A percentile compares a stretch with the other conserved stretches of the same genome.
Evolutionary conservation across 208 protist species (phyloP).

Genomic region (Angomonas desouzai): DNA sequence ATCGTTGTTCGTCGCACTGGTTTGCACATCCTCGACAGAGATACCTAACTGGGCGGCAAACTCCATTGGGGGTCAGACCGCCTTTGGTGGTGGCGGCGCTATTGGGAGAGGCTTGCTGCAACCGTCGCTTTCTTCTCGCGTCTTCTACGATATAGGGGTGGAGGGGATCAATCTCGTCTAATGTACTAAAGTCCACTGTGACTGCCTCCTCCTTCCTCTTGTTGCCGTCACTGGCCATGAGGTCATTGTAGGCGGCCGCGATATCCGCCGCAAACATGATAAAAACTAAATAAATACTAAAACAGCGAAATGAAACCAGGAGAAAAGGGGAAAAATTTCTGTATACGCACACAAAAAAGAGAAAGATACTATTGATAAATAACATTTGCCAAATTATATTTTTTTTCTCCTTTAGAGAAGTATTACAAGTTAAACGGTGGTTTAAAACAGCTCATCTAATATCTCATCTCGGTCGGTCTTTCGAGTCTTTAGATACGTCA

Average conservation of each 20-base stretch:
- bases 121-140: neutral
- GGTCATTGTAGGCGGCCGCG: neutral
- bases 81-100: neutral
- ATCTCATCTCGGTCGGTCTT: conserved; percentile 54
- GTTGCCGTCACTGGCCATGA: neutral
- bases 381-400: neutral
- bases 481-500: conserved; percentile 55
- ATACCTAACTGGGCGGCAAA: conserved; percentile 33
- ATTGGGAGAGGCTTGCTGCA: neutral
- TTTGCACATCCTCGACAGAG: conserved; percentile 25
- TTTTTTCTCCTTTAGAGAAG: neutral
- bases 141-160: neutral
- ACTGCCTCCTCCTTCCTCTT: conserved; percentile 3
- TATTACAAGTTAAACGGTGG: conserved; percentile 1
- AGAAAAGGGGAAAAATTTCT: neutral
- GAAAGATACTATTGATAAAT: neutral
- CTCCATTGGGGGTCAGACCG: neutral
- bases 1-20: conserved; percentile 27
- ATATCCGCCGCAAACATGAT: conserved; percentile 5
- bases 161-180: neutral
- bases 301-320: neutral
- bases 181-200: neutral
- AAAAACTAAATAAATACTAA: neutral
- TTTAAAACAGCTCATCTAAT: conserved; percentile 83
- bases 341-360: neutral